A percentile compares a stretch with the other conserved stretches of the same genome.
Evolutionary conservation across 805 yeast genomes (phyloP).

Genomic region (Lachancea waltii): DNA sequence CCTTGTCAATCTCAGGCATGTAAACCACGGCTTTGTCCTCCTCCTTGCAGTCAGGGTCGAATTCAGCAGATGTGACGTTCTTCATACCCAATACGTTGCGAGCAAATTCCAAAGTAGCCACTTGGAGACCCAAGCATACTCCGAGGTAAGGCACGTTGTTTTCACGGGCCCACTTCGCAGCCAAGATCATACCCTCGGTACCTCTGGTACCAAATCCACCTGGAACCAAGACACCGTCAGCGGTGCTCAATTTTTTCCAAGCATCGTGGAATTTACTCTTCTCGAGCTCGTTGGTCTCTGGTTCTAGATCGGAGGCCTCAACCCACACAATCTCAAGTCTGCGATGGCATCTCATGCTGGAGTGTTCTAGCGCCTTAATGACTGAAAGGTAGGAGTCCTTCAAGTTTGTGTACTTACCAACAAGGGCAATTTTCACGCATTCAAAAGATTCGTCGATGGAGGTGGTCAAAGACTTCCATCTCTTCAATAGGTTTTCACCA

Average conservation of each 20-base stretch:
- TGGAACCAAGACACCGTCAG: slow-evolving; percentile 95
- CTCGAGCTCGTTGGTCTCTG: slow-evolving; percentile 51
- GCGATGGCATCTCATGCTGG: slow-evolving; percentile 84
- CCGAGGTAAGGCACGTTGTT: slow-evolving; percentile 91
- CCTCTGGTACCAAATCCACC: slow-evolving; percentile 99
- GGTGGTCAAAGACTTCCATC: slow-evolving; percentile 77
- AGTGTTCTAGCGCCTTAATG: slow-evolving; percentile 90
- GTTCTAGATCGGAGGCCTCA: slow-evolving; percentile 86
- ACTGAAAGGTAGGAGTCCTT: slow-evolving; percentile 94
- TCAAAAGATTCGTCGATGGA: slow-evolving; percentile 79
- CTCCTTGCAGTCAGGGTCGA: slow-evolving; percentile 55
- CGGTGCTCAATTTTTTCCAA: slow-evolving; percentile 88
- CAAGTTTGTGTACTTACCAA: slow-evolving; percentile 93
- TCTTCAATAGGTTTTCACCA: slow-evolving; percentile 63
- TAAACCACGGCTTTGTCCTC: slow-evolving; percentile 71
- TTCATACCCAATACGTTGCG: slow-evolving; percentile 67
- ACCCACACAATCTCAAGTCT: slow-evolving; percentile 90
- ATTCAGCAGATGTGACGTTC: slow-evolving; percentile 77
- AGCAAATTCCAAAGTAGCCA: slow-evolving; percentile 91
- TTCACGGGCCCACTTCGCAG: slow-evolving; percentile 98
- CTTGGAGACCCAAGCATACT: slow-evolving; percentile 94
- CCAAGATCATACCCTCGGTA: slow-evolving; percentile 95
- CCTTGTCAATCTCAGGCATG: slow-evolving; percentile 98
- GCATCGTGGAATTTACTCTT: slow-evolving; percentile 86
- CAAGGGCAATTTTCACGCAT: slow-evolving; percentile 88